phyloP scores from a whole-genome alignment of 2,329 filamentous ascomycete genomes.

The Colletotrichum scovillei region DNA sequence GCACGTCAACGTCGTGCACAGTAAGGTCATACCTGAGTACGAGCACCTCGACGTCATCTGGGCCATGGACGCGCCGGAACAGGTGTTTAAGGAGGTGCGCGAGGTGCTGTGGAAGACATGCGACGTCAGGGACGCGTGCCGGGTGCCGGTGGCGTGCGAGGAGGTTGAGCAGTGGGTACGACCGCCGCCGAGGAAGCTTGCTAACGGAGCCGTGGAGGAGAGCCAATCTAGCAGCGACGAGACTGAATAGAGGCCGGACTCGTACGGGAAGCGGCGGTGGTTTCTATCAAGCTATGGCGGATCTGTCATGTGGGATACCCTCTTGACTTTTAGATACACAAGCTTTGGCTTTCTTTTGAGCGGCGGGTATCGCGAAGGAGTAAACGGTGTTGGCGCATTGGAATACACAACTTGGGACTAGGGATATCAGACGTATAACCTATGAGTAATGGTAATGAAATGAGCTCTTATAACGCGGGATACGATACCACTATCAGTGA shows the following conservation, averaged over 20 bases:
- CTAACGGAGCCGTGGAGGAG: constrained; percentile 2
- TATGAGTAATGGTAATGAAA: constrained; percentile 13
- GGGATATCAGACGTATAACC: neutral
- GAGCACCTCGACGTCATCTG: constrained; percentile 96
- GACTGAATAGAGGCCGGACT: neutral
- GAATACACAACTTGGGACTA: neutral
- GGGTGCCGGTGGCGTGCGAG: constrained; percentile 74
- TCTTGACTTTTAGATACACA: neutral
- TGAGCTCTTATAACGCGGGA: neutral
- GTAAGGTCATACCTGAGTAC: constrained; percentile 85
- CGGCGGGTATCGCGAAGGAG: constrained; percentile 23
- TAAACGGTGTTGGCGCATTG: neutral
- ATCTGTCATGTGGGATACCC: neutral
- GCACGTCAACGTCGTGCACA: constrained; percentile 82
- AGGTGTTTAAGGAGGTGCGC: constrained; percentile 83
- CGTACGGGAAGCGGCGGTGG: neutral
- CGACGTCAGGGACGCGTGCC: constrained; percentile 65
- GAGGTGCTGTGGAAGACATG: constrained; percentile 88
- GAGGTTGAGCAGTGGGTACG: constrained; percentile 53
- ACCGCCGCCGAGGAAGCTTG: constrained; percentile 35
- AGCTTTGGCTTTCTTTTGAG: neutral
- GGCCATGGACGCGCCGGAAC: constrained; percentile 88
- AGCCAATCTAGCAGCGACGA: constrained; percentile 34
- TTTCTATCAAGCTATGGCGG: too few species aligned
- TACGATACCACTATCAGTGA: neutral